These are phyloP conservation scores for Chalciporus sphaerocephalus DNA, from an alignment of 768 basidiomycete species.

Conservation along the genomic window DNA sequence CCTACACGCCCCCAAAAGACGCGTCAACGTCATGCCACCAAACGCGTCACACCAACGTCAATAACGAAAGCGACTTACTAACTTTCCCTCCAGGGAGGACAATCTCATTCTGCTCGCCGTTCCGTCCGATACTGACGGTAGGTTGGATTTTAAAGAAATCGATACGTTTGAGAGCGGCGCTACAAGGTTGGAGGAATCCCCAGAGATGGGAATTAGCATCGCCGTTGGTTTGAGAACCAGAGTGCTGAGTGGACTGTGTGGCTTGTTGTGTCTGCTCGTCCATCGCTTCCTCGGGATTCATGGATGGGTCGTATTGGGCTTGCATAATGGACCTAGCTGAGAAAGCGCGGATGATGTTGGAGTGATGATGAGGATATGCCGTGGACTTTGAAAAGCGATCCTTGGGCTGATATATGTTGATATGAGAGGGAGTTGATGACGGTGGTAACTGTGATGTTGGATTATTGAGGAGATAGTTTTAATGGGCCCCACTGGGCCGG, in stretches of 20 bases:
- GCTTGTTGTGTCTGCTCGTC: slow-evolving; percentile 38
- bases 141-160: slow-evolving; percentile 56
- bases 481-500: neutral
- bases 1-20: slow-evolving; percentile 33
- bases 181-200: slow-evolving; percentile 70
- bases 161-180: slow-evolving; percentile 45
- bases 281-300: slow-evolving; percentile 25
- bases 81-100: slow-evolving; percentile 68
- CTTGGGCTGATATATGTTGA: slow-evolving; percentile 1
- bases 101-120: slow-evolving; percentile 42
- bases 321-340: slow-evolving; percentile 15
- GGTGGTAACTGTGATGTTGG: neutral
- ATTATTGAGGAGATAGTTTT: slow-evolving; percentile 1
- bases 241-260: slow-evolving; percentile 37
- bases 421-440: neutral
- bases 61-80: slow-evolving; percentile 44
- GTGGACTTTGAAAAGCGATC: neutral
- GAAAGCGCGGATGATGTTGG: neutral
- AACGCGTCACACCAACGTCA: slow-evolving; percentile 9
- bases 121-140: slow-evolving; percentile 53
- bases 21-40: slow-evolving; percentile 20
- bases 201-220: slow-evolving; percentile 44
- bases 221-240: slow-evolving; percentile 25
- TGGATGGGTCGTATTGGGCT: slow-evolving; percentile 16
- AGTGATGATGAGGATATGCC: slow-evolving; percentile 1